phyloP scores from a whole-genome alignment of 257 asterid species.

The Primulina eburnea region DNA sequence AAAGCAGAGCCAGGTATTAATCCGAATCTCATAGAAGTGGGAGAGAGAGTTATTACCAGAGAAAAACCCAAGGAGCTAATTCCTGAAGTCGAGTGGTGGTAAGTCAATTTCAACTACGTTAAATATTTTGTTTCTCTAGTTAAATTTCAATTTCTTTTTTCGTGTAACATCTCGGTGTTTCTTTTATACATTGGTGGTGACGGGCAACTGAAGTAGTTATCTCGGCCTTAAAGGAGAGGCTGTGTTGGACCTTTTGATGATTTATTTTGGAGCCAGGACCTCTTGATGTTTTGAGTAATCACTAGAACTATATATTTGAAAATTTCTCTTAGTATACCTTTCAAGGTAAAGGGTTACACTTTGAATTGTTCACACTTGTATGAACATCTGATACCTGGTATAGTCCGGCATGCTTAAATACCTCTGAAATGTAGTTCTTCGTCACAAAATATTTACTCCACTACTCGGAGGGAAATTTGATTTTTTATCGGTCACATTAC shows the following conservation, averaged over 20 bases:
- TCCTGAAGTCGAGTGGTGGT: conserved; percentile 99
- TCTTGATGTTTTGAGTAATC: conserved; percentile 13
- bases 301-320: not conserved
- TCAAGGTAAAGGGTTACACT: not conserved
- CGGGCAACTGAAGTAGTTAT: not conserved
- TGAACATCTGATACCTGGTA: not conserved
- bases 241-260: conserved; percentile 7
- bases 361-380: no score
- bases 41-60: conserved; percentile 74
- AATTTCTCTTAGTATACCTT: not conserved
- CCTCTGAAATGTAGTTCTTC: not conserved
- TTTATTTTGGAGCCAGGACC: not conserved
- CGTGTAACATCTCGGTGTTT: not conserved
- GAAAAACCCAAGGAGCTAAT: conserved; percentile 79
- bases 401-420: not conserved
- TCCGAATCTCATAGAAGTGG: conserved; percentile 89
- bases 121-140: not conserved
- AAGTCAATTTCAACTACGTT: conserved; percentile 33
- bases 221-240: not conserved
- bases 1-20: conserved; percentile 87
- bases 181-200: not conserved
- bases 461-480: no score
- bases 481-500: no score
- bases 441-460: not conserved
- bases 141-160: not conserved